A percentile compares a stretch with the other conserved stretches of the same genome.
These are phyloP conservation scores for Vitis hybrid DNA, from an alignment of 177 flowering plant species.

Conservation along the genomic window DNA sequence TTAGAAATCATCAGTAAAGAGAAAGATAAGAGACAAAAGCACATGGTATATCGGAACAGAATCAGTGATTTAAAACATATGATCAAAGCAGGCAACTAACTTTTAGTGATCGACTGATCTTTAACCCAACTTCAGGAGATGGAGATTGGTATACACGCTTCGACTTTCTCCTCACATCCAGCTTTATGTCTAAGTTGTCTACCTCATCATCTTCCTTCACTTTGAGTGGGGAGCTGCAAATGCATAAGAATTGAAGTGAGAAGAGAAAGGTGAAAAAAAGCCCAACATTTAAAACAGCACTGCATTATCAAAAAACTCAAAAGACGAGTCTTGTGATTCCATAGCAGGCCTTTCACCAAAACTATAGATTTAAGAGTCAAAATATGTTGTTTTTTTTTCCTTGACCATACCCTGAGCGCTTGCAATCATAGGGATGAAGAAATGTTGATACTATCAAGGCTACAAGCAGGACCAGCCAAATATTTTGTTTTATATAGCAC, in stretches of 20 bases:
- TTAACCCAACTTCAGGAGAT: conserved; percentile 81
- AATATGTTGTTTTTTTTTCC: too few relatives aligned
- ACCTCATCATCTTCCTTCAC: conserved; percentile 96
- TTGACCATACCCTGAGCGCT: too few relatives aligned
- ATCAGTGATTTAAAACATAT: not conserved
- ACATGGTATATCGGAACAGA: too few relatives aligned
- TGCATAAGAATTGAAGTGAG: conserved; percentile 3
- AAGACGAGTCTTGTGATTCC: not conserved
- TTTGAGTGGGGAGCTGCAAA: conserved; percentile 78
- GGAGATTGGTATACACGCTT: conserved; percentile 77
- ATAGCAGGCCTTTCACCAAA: too few relatives aligned
- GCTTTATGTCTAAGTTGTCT: conserved; percentile 82
- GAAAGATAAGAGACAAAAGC: too few relatives aligned
- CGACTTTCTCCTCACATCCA: conserved; percentile 58
- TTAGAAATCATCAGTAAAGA: too few relatives aligned
- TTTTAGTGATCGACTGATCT: conserved; percentile 91
- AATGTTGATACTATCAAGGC: too few relatives aligned
- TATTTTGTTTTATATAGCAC: too few relatives aligned
- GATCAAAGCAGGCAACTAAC: conserved; percentile 43
- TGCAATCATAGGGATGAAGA: too few relatives aligned
- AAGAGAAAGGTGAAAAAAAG: not conserved
- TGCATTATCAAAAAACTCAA: not conserved
- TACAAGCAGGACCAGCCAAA: too few relatives aligned
- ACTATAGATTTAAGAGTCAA: too few relatives aligned
- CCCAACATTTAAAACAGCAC: not conserved